Conservation (phyloP, 345 rosid species). For the Heritiera fomes region DNA sequence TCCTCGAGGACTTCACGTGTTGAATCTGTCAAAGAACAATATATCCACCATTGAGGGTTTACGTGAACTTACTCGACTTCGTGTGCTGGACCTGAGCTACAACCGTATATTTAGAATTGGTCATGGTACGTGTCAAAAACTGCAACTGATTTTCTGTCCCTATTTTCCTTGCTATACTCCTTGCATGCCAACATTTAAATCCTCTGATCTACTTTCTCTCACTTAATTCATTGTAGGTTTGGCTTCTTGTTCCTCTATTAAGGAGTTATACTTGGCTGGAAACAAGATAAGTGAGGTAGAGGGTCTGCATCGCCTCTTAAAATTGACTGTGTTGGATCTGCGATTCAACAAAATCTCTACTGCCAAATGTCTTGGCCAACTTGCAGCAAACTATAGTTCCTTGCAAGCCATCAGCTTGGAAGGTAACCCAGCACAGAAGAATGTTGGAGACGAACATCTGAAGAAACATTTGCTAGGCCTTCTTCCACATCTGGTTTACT, state of each 20-base stretch:
- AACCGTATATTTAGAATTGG: slow-evolving; percentile 82
- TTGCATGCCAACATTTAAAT: not conserved
- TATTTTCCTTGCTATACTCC: not conserved
- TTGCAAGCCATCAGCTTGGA: slow-evolving; percentile 95
- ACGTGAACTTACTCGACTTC: slow-evolving; percentile 89
- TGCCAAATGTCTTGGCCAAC: slow-evolving; percentile 84
- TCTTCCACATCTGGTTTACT: slow-evolving; percentile 77
- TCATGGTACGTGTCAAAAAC: slow-evolving; percentile 60
- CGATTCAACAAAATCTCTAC: slow-evolving; percentile 91
- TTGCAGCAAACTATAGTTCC: slow-evolving; percentile 94
- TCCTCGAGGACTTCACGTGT: slow-evolving; percentile 82
- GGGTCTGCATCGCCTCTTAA: slow-evolving; percentile 94
- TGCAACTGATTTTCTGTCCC: not conserved
- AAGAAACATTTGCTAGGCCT: slow-evolving; percentile 78
- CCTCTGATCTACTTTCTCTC: not conserved
- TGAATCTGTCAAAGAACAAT: slow-evolving; percentile 81
- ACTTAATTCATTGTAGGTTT: slow-evolving; percentile 47
- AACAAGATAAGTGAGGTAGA: slow-evolving; percentile 91
- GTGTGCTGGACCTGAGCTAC: slow-evolving; percentile 90
- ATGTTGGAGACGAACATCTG: slow-evolving; percentile 92
- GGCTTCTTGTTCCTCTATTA: slow-evolving; percentile 92
- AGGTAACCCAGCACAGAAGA: slow-evolving; percentile 96
- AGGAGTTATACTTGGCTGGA: slow-evolving; percentile 92
- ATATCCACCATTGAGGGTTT: slow-evolving; percentile 86
- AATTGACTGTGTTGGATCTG: slow-evolving; percentile 75